phyloP scores from a whole-genome alignment of 1,284 basidiomycete genomes.

The Melampsora larici-populina region DNA sequence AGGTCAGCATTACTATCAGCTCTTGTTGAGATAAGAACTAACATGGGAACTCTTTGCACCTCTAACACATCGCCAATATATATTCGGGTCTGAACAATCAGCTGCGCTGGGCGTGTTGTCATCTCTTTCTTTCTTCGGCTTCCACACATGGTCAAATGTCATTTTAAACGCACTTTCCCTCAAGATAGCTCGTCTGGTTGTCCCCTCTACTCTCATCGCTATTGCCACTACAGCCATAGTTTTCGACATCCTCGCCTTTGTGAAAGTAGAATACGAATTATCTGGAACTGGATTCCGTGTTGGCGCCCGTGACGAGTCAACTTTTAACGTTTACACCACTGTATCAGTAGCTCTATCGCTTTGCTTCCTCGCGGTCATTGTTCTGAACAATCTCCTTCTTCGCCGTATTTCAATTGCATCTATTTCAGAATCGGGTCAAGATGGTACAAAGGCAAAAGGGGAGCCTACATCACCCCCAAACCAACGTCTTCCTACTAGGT shows the following conservation, averaged over 20 bases:
- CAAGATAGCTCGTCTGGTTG: not conserved
- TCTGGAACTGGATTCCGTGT: slow-evolving; percentile 4
- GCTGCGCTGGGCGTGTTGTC: slow-evolving; percentile 37
- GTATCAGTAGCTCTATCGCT: slow-evolving; percentile 19
- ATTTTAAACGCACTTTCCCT: slow-evolving; percentile 10
- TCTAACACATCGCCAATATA: not conserved
- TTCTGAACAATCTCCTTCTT: slow-evolving; percentile 14
- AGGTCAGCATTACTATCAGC: slow-evolving; percentile 7
- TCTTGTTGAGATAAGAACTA: not conserved
- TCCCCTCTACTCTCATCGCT: not conserved
- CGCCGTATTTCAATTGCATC: not conserved
- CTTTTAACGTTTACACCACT: slow-evolving; percentile 14
- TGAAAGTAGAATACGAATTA: slow-evolving; percentile 23
- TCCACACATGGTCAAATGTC: slow-evolving; percentile 16
- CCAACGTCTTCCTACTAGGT: slow-evolving; percentile 14
- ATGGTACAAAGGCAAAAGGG: not conserved
- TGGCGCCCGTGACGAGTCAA: slow-evolving; percentile 5
- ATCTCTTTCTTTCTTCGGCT: slow-evolving; percentile 33
- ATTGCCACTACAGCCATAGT: slow-evolving; percentile 16
- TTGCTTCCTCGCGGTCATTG: slow-evolving; percentile 7
- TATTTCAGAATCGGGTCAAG: slow-evolving; percentile 3
- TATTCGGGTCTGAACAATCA: not conserved
- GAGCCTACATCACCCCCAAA: not conserved
- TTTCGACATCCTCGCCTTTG: slow-evolving; percentile 28
- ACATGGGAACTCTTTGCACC: not conserved